Evolutionary conservation across 2,329 filamentous ascomycete genomes (phyloP), one percentile per base, ranked within the genome.

Genomic region (Paracamarosporium sp.): DNA sequence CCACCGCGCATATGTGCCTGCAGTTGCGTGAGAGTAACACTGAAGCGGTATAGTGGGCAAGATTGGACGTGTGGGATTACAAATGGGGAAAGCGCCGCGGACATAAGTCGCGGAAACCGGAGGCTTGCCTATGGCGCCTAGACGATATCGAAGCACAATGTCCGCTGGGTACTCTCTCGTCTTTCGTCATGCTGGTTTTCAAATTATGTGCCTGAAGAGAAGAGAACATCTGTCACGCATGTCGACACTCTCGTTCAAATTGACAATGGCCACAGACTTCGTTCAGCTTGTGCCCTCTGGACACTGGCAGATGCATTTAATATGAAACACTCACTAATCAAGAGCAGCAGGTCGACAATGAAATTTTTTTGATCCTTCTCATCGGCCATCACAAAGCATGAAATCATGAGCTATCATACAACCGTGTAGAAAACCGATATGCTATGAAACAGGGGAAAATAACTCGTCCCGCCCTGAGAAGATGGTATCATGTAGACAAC

Each of bases 371-470:
- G 24, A 31, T 48, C 20, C 9, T 31, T 28, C 44, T 35, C 31
- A 50, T 43, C 36, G 28, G 44, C 22, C 27, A 35, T 35, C 31
- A 25, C 45, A 36, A 6, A 33, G 44, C 38, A 55, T 50, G 30
- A 30, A 17, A 43, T 50, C 53, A 27, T 55, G 40, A 45, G 31
- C 45, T 45, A 50, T 55, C 53, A 50, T 55, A 55, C 45, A 55
- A 30, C 20, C 22, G 17, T 33, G 28, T 15, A 55, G 13, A 15
- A 50, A 27, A 27, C 20, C 13, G 24, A 44, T 20, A 55, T 45
- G 44, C 52, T 24, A 25, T 47, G 52, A 54, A 38, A 55, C 15
- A 41, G 27, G 47, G 27, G 43, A 47, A 36, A 22, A 15, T 38
- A 6, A 22, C 12, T 36, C 33, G 22, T 33, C 41, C 44, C 27